These are phyloP conservation scores for Blastocystis sp. DNA, from an alignment of 352 stramenopile genomes.

Conservation along the genomic window DNA sequence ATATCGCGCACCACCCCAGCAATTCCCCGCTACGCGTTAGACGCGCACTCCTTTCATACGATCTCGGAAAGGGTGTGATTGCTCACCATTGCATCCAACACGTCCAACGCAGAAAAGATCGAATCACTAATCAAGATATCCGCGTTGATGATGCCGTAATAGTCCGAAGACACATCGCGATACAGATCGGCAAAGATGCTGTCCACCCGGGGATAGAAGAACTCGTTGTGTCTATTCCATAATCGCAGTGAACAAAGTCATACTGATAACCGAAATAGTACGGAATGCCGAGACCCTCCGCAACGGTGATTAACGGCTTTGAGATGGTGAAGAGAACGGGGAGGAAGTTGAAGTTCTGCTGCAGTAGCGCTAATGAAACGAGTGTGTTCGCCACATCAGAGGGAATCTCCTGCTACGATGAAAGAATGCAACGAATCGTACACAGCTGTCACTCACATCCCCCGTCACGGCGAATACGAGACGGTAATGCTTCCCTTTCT, in stretches of 20 bases:
- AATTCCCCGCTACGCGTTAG: not conserved
- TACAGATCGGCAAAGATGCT: not conserved
- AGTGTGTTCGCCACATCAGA: constrained; percentile 16
- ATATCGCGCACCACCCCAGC: constrained; percentile 22
- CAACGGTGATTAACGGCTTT: constrained; percentile 34
- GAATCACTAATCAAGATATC: constrained; percentile 27
- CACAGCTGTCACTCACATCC: not conserved
- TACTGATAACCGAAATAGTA: constrained; percentile 55
- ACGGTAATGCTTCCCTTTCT: constrained; percentile 30
- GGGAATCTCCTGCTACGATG: constrained; percentile 3
- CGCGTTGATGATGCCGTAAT: constrained; percentile 54
- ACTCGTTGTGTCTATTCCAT: constrained; percentile 37
- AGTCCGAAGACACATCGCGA: constrained; percentile 32
- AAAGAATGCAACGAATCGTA: not conserved
- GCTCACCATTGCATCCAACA: not conserved
- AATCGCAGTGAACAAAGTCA: not conserved
- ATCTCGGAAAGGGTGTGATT: not conserved
- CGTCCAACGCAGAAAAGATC: constrained; percentile 38
- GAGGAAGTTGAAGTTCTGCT: not conserved
- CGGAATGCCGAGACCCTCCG: constrained; percentile 6
- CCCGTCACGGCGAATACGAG: constrained; percentile 30
- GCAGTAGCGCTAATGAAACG: not conserved
- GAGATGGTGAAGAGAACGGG: constrained; percentile 47
- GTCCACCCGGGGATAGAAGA: constrained; percentile 10
- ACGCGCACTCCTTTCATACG: not conserved